Conservation (phyloP, 495 filamentous ascomycete genomes). For the Staphylotrichum tortipilum region DNA sequence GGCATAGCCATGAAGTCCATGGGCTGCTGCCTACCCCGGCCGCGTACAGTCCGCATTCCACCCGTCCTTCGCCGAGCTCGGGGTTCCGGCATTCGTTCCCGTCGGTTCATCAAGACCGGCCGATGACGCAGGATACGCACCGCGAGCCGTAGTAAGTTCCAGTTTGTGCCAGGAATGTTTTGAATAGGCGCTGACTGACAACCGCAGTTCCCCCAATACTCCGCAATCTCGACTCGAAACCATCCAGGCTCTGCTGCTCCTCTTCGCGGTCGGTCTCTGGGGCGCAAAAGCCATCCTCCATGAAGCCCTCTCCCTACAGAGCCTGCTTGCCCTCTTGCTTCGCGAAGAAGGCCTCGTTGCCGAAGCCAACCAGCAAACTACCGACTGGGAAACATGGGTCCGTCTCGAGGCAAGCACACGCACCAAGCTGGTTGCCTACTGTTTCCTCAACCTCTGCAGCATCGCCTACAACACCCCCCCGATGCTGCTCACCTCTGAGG, state of each 20-base stretch:
- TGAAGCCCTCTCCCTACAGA: constrained; percentile 47
- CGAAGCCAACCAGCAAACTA: constrained; percentile 29
- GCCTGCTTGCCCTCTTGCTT: constrained; percentile 43
- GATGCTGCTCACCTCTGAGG: constrained; percentile 52
- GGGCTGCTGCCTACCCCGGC: constrained; percentile 40
- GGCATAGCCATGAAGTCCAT: constrained; percentile 43
- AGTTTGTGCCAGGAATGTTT: too few relatives aligned
- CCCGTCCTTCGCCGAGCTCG: constrained; percentile 42
- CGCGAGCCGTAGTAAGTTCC: constrained; percentile 46
- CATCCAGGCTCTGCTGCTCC: constrained; percentile 46
- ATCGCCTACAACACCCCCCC: constrained; percentile 52
- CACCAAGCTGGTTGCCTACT: constrained; percentile 50
- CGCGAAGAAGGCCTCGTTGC: constrained; percentile 45
- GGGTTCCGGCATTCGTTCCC: constrained; percentile 44
- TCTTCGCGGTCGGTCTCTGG: constrained; percentile 52
- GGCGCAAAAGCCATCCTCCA: constrained; percentile 48
- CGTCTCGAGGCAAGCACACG: constrained; percentile 43
- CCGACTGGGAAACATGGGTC: constrained; percentile 53
- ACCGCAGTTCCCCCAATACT: constrained; percentile 36
- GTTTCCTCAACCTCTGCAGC: constrained; percentile 52
- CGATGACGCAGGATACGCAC: constrained; percentile 45
- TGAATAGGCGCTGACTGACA: constrained; percentile 13
- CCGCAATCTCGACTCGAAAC: constrained; percentile 48
- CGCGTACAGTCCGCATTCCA: constrained; percentile 44
- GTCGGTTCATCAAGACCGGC: constrained; percentile 41